Evolutionary conservation across 1,139 yeast genomes (phyloP).

Genomic region (Taphrina pruni): DNA sequence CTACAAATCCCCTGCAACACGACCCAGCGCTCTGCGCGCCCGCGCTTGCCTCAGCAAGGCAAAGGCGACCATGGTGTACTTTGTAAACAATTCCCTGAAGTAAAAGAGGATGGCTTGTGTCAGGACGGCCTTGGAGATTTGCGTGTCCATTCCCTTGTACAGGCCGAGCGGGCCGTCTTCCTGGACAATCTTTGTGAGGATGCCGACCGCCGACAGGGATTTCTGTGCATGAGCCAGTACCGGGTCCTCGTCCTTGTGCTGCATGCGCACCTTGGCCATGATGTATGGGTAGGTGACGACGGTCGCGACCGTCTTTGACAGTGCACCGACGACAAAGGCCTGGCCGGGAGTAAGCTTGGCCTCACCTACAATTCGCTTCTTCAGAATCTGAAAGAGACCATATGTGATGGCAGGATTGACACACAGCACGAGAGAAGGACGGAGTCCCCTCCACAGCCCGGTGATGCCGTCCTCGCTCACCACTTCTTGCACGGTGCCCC

Average conservation of each 20-base stretch:
- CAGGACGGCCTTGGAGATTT: constrained; percentile 76
- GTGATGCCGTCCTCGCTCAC: constrained; percentile 69
- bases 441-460: constrained; percentile 84
- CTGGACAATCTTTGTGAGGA: constrained; percentile 58
- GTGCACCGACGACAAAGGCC: constrained; percentile 74
- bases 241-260: constrained; percentile 55
- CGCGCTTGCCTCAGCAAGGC: constrained; percentile 29
- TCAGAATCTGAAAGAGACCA: constrained; percentile 78
- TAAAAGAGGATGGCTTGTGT: constrained; percentile 86
- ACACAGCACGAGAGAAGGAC: constrained; percentile 79
- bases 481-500: constrained; percentile 62
- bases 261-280: constrained; percentile 81
- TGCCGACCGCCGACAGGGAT: constrained; percentile 62
- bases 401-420: constrained; percentile 87
- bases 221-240: constrained; percentile 49
- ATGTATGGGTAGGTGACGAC: constrained; percentile 82
- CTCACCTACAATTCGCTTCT: constrained; percentile 59
- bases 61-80: constrained; percentile 38
- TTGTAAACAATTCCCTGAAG: constrained; percentile 62
- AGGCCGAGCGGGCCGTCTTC: constrained; percentile 62
- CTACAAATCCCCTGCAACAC: constrained; percentile 1
- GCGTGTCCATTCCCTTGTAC: constrained; percentile 84
- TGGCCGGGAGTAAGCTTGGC: constrained; percentile 65
- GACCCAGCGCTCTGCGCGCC: constrained; percentile 16
- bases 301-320: constrained; percentile 82